These are phyloP conservation scores for Dittrichia graveolens DNA, from an alignment of 129 eudicot species.

Conservation along the genomic window DNA sequence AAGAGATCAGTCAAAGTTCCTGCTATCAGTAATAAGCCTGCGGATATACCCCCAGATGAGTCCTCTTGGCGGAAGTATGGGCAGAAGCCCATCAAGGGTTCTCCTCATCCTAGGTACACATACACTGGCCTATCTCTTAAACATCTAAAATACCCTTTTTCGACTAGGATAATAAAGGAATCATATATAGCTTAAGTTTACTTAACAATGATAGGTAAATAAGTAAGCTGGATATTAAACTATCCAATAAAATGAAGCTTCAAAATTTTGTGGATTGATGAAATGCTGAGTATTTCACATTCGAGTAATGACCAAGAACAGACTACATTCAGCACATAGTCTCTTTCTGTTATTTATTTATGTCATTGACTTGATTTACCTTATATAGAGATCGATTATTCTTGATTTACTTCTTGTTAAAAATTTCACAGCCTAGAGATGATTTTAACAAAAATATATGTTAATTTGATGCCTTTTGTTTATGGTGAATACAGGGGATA, in stretches of 20 bases:
- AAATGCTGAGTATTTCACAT: neutral
- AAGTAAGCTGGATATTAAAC: neutral
- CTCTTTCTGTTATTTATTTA: neutral
- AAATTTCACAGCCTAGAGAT: neutral
- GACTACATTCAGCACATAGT: neutral
- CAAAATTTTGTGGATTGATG: neutral
- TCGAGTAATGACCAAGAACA: slow-evolving; percentile 4
- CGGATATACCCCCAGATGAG: slow-evolving; percentile 90
- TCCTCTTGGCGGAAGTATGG: slow-evolving; percentile 96
- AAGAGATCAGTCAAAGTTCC: slow-evolving; percentile 86
- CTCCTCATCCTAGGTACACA: slow-evolving; percentile 91
- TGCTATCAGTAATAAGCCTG: slow-evolving; percentile 79
- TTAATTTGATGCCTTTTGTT: neutral
- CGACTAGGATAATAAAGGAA: neutral
- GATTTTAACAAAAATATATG: neutral
- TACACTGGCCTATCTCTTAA: neutral
- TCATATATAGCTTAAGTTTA: neutral
- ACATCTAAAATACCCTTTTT: neutral
- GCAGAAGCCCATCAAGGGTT: slow-evolving; percentile 88
- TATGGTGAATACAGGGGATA: slow-evolving; percentile 61
- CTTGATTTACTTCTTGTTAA: neutral
- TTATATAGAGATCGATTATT: neutral
- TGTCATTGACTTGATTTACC: neutral
- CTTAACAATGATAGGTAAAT: neutral
- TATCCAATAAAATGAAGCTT: neutral